Evolutionary conservation across 768 basidiomycete genomes (phyloP).

Genomic region (Mycena indigotica): DNA sequence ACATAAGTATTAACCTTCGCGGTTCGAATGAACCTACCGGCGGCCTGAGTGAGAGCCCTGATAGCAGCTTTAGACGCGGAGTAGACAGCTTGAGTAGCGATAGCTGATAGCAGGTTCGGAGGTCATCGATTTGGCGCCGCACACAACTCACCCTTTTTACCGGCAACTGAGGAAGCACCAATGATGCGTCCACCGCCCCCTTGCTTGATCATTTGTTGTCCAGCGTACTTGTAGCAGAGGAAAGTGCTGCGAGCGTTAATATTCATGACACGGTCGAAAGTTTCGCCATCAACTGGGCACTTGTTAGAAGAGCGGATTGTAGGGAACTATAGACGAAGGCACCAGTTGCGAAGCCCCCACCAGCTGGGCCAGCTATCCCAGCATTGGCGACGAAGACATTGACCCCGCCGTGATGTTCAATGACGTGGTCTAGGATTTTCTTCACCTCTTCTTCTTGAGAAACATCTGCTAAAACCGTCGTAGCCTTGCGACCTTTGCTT

Average conservation of each 20-base stretch:
- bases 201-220: constrained; percentile 39
- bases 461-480: constrained; percentile 16
- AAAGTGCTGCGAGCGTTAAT: constrained; percentile 36
- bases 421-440: constrained; percentile 25
- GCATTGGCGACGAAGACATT: constrained; percentile 40
- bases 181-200: constrained; percentile 41
- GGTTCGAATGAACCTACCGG: constrained; percentile 24
- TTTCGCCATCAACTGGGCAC: constrained; percentile 24
- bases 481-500: background rate
- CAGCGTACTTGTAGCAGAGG: constrained; percentile 39
- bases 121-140: background rate
- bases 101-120: constrained; percentile 2
- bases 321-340: background rate
- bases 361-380: constrained; percentile 20
- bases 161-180: constrained; percentile 39
- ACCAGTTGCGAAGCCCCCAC: constrained; percentile 22
- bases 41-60: constrained; percentile 40
- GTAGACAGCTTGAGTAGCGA: constrained; percentile 29
- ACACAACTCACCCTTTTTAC: constrained; percentile 35
- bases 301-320: background rate
- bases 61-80: constrained; percentile 43
- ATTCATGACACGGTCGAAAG: constrained; percentile 24
- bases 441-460: constrained; percentile 27
- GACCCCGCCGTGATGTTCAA: constrained; percentile 26
- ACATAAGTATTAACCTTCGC: background rate